Percentiles rank a stretch among this genome's conserved stretches.
phyloP scores from a whole-genome alignment of 371 early-diverging fungal species.

The Mucor sp. region DNA sequence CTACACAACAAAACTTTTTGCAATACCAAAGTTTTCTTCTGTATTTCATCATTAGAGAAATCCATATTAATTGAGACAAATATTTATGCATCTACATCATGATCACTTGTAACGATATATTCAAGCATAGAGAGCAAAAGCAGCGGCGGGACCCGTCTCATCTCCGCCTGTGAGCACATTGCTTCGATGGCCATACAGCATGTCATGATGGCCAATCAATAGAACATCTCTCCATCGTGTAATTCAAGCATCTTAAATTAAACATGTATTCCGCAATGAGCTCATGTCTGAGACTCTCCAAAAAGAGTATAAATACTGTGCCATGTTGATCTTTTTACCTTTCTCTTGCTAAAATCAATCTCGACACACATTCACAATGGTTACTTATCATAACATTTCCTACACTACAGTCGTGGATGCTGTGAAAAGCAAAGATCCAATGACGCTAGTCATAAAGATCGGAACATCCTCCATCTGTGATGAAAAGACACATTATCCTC shows the following conservation, averaged over 20 bases:
- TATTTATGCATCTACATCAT: background rate
- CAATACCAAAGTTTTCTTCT: background rate
- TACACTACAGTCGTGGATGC: background rate
- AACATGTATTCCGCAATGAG: background rate
- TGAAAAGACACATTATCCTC: conserved; percentile 84
- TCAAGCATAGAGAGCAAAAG: background rate
- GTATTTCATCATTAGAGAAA: background rate
- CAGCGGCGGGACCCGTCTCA: background rate
- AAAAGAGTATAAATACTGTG: background rate
- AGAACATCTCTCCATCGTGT: too few relatives aligned
- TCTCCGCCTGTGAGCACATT: background rate
- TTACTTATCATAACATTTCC: background rate
- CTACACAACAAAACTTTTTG: background rate
- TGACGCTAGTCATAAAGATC: conserved; percentile 84
- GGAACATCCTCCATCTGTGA: conserved; percentile 95
- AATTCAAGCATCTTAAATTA: background rate
- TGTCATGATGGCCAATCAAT: background rate
- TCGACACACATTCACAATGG: background rate
- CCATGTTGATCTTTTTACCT: background rate
- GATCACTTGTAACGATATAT: background rate
- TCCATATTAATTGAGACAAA: background rate
- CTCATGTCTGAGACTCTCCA: background rate
- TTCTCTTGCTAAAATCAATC: background rate
- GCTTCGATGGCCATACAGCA: background rate
- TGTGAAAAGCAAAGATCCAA: conserved; percentile 16